Percentiles rank a stretch among this genome's conserved stretches.
These are phyloP conservation scores for Termitomyces sp. DNA, from an alignment of 1,284 basidiomycete genomes.

Conservation along the genomic window DNA sequence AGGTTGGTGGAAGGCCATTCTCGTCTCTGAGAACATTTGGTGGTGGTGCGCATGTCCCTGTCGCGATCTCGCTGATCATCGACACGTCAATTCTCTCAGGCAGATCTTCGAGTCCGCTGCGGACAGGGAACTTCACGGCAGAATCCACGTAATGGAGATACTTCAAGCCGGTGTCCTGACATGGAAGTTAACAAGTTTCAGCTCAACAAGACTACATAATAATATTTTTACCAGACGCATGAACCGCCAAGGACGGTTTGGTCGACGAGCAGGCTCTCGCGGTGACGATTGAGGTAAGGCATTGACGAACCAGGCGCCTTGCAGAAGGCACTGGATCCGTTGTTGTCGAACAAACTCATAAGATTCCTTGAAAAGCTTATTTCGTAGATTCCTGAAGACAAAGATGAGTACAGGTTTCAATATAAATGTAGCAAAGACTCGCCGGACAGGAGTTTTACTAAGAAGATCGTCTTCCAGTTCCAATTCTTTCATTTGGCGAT, in stretches of 20 bases:
- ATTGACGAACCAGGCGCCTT: slow-evolving; percentile 91
- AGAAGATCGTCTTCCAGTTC: slow-evolving; percentile 89
- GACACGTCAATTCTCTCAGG: slow-evolving; percentile 82
- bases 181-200: not conserved
- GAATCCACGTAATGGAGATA: slow-evolving; percentile 83
- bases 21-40: slow-evolving; percentile 58
- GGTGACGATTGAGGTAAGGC: slow-evolving; percentile 52
- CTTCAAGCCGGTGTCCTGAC: slow-evolving; percentile 69
- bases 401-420: slow-evolving; percentile 2
- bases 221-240: slow-evolving; percentile 58
- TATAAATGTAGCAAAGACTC: slow-evolving; percentile 25
- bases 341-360: slow-evolving; percentile 92
- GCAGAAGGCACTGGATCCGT: slow-evolving; percentile 80
- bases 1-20: slow-evolving; percentile 50
- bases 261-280: slow-evolving; percentile 49
- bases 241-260: slow-evolving; percentile 69
- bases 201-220: not conserved
- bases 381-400: slow-evolving; percentile 69
- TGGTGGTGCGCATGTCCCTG: slow-evolving; percentile 71
- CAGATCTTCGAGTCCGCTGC: slow-evolving; percentile 79
- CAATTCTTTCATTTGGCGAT: slow-evolving; percentile 91
- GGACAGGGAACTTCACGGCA: slow-evolving; percentile 68
- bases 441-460: slow-evolving; percentile 82
- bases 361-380: slow-evolving; percentile 86
- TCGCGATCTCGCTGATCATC: slow-evolving; percentile 72